A percentile compares a stretch with the other conserved stretches of the same genome.
Conservation (phyloP, 805 yeast genomes). For the Wickerhamiella kurtzmanii region DNA sequence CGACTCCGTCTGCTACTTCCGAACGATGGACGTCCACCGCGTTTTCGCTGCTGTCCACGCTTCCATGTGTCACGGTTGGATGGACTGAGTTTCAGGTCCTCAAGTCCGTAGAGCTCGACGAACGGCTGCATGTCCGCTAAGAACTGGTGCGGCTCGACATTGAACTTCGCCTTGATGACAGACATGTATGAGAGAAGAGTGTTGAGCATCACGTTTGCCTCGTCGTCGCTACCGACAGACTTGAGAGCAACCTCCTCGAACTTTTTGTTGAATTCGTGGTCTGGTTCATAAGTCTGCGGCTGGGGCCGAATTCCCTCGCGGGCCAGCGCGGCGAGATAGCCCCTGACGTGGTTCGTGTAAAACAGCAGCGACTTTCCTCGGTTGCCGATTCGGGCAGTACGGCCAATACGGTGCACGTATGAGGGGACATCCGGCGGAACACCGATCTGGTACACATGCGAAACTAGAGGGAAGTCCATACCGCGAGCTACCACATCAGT, state of each 20-base stretch:
- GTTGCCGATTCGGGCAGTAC: slow-evolving; percentile 89
- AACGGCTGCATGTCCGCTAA: slow-evolving; percentile 20
- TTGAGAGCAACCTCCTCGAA: slow-evolving; percentile 10
- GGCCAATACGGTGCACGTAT: slow-evolving; percentile 85
- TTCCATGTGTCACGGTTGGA: slow-evolving; percentile 13
- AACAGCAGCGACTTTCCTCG: slow-evolving; percentile 58
- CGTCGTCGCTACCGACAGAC: slow-evolving; percentile 15
- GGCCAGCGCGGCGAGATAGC: slow-evolving; percentile 32
- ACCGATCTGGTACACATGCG: slow-evolving; percentile 75
- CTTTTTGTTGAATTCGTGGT: slow-evolving; percentile 13
- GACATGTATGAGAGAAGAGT: slow-evolving; percentile 20
- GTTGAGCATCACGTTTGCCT: slow-evolving; percentile 17
- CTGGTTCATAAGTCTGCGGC: slow-evolving; percentile 8
- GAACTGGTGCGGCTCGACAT: slow-evolving; percentile 13
- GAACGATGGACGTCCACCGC: slow-evolving; percentile 4
- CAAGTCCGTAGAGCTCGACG: slow-evolving; percentile 18
- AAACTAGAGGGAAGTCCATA: slow-evolving; percentile 81
- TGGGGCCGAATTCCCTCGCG: slow-evolving; percentile 41
- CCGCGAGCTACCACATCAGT: slow-evolving; percentile 96
- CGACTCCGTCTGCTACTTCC: slow-evolving; percentile 16
- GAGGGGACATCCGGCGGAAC: slow-evolving; percentile 62
- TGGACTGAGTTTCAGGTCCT: slow-evolving; percentile 9
- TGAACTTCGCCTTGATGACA: slow-evolving; percentile 14
- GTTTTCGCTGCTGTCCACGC: background rate
- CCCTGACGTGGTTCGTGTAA: slow-evolving; percentile 41